A percentile compares a stretch with the other conserved stretches of the same genome.
Evolutionary conservation across 2,329 filamentous ascomycete species (phyloP).

Genomic region (Cercospora sp.): DNA sequence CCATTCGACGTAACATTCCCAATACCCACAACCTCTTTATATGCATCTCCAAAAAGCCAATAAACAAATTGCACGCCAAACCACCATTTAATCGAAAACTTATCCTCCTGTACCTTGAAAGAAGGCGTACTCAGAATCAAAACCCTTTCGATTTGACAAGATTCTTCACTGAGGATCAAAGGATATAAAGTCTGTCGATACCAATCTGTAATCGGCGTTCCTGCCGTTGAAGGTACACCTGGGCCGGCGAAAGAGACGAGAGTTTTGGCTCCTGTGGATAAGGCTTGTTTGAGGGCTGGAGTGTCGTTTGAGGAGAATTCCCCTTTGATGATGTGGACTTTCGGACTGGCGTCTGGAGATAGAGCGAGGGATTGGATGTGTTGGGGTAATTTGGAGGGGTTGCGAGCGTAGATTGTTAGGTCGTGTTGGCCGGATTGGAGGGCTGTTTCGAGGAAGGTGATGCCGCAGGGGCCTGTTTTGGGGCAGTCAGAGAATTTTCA

Average conservation of each 20-base stretch:
- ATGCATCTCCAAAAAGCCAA: constrained; percentile 19
- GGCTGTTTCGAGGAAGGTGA: constrained; percentile 26
- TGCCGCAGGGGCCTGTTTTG: constrained; percentile 24
- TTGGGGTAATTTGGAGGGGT: constrained; percentile 25
- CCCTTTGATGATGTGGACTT: constrained; percentile 25
- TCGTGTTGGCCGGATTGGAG: constrained; percentile 20
- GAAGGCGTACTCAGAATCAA: constrained; percentile 25
- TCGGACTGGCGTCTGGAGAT: background rate
- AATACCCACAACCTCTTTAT: constrained; percentile 26
- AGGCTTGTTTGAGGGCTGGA: constrained; percentile 18
- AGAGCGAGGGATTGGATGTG: constrained; percentile 12
- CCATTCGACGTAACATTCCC: constrained; percentile 18
- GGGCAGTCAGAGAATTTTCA: background rate
- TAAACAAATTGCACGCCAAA: constrained; percentile 18
- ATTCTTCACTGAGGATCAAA: constrained; percentile 9
- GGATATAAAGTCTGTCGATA: constrained; percentile 23
- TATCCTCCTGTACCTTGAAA: constrained; percentile 19
- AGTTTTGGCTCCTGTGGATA: constrained; percentile 23
- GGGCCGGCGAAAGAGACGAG: constrained; percentile 30
- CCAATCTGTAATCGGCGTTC: constrained; percentile 25
- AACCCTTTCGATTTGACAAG: constrained; percentile 16
- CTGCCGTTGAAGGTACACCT: constrained; percentile 18
- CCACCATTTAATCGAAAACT: constrained; percentile 18
- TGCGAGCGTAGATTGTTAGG: constrained; percentile 30
- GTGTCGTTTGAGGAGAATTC: constrained; percentile 21